Conservation (phyloP, 1,139 yeast genomes). For the Pichia sp. region DNA sequence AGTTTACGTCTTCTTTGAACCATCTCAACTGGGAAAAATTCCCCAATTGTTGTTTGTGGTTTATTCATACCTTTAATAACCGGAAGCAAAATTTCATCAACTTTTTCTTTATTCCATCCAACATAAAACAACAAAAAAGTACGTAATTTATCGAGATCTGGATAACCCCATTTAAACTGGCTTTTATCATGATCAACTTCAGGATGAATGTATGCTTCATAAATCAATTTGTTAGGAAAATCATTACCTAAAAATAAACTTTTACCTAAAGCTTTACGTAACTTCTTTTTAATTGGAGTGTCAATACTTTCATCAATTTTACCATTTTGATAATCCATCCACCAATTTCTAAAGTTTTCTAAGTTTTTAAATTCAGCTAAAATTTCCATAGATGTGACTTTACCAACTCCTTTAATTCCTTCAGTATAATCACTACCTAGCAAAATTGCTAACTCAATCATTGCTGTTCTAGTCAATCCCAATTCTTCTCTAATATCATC, state of each 20-base stretch:
- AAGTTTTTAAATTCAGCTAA: conserved; percentile 68
- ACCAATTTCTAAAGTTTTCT: conserved; percentile 50
- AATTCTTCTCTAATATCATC: conserved; percentile 55
- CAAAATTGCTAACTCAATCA: conserved; percentile 75
- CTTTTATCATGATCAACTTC: conserved; percentile 79
- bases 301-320: conserved; percentile 31
- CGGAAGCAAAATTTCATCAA: conserved; percentile 87
- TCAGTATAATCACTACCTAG: conserved; percentile 94
- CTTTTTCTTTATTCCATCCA: conserved; percentile 75
- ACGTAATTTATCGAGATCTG: conserved; percentile 75
- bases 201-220: conserved; percentile 70
- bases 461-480: conserved; percentile 55
- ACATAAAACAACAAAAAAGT: conserved; percentile 61
- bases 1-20: conserved; percentile 41
- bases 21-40: conserved; percentile 48
- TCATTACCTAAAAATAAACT: conserved; percentile 55
- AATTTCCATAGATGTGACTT: conserved; percentile 89
- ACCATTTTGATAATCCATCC: conserved; percentile 39
- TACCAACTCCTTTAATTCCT: conserved; percentile 88
- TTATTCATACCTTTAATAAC: conserved; percentile 73
- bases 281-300: conserved; percentile 37
- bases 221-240: conserved; percentile 68
- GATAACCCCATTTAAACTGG: conserved; percentile 83
- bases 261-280: conserved; percentile 54
- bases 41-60: conserved; percentile 49